Evolutionary conservation across 352 stramenopile genomes (phyloP), one percentile per base, ranked within the genome.

Genomic region (Phytophthora litchii): DNA sequence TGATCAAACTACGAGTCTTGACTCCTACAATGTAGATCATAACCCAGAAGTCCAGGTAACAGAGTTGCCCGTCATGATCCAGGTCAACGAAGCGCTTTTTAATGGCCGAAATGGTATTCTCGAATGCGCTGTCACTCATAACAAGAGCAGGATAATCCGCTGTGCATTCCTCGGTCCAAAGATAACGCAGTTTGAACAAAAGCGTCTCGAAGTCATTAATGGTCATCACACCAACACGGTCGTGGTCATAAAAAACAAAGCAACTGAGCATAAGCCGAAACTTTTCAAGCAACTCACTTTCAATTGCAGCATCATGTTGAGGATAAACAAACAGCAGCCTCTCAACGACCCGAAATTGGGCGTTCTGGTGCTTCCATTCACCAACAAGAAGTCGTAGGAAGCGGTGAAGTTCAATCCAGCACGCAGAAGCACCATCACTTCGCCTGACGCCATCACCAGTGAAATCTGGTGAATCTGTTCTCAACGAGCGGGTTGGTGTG

Each of bases 31-130:
- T 78, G 48, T 94, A 94, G 0, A 94, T 60, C 77, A 94, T 89
- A 0, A 75, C 80, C 79, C 84, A 94, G 31, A 94, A 91, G 45
- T 94, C 85, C 17, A 94, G 57, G 50, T 94, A 94, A 41, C 83
- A 91, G 1, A 92, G 68, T 20, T 76, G 59, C 1, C 80, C 85
- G 31, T 92, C 85, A 3, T 76, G 60, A 29, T 88, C 63, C 1
- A 66, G 25, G 17, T 94, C 83, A 0, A 60, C 45, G 38, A 92
- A 92, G 1, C 79, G 72, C 29, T 67, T 61, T 36, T 65, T 72
- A 0, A 64, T 64, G 11, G 80, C 80, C 1, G 72, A 34, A 12
- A 92, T 65, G 1, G 72, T 71, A 54, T 80, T 80, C 10, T 89
- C 78, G 41, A 89, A 90, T 12, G 68, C 76, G 0, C 78, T 45